Percentiles rank a stretch among this genome's conserved stretches.
Evolutionary conservation across 192 early-diverging fungal species (phyloP).

Genomic region (Umbelopsis isabellina): DNA sequence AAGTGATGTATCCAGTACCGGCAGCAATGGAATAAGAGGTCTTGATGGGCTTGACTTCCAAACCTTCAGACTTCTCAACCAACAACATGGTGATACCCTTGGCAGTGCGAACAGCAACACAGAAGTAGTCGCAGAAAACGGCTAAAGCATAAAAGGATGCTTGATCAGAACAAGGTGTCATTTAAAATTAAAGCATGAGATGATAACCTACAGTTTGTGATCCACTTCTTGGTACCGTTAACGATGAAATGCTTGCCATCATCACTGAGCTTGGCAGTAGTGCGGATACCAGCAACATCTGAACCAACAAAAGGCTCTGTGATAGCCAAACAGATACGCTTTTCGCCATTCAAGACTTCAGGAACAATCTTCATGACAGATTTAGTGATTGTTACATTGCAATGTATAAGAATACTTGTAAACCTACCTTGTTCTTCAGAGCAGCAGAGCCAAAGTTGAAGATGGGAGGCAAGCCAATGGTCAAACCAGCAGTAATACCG

Average conservation of each 20-base stretch:
- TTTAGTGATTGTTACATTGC: not conserved
- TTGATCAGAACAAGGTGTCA: constrained; percentile 48
- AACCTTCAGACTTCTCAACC: constrained; percentile 61
- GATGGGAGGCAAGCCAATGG: constrained; percentile 80
- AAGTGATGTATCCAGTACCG: constrained; percentile 65
- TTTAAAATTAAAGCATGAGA: constrained; percentile 71
- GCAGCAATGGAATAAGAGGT: constrained; percentile 69
- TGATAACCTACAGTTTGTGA: constrained; percentile 76
- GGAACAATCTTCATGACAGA: constrained; percentile 49
- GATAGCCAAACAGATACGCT: constrained; percentile 83
- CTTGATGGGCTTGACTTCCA: constrained; percentile 67
- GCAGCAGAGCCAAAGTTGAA: constrained; percentile 72
- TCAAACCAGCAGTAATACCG: constrained; percentile 73
- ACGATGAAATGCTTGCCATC: constrained; percentile 83
- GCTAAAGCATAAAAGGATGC: constrained; percentile 70
- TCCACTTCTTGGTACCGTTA: constrained; percentile 88
- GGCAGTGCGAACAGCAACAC: constrained; percentile 35
- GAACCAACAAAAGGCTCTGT: constrained; percentile 77
- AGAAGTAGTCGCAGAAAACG: constrained; percentile 56
- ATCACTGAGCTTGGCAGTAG: constrained; percentile 60
- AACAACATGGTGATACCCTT: constrained; percentile 70
- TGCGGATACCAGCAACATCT: constrained; percentile 79
- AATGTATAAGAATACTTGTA: not conserved
- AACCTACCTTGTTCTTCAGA: constrained; percentile 53
- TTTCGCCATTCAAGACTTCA: constrained; percentile 67